Conservation (phyloP, 805 yeast species). For the Sugiyamaella lignohabitans region DNA sequence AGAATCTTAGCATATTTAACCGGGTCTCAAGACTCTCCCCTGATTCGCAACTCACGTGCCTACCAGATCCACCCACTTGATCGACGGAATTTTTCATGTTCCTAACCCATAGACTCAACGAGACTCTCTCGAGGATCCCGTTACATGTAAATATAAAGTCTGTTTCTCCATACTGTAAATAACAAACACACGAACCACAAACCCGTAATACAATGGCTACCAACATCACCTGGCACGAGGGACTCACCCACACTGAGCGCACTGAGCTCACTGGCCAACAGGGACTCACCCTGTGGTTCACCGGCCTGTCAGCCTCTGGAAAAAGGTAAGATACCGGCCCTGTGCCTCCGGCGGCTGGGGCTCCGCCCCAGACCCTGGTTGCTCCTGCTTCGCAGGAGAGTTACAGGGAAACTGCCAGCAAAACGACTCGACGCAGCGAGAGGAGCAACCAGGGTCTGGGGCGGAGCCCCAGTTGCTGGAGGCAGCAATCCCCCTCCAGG, state of each 20-base stretch:
- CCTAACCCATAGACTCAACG: too few relatives aligned
- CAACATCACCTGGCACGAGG: constrained; percentile 94
- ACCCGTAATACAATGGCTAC: constrained; percentile 65
- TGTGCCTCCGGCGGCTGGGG: neutral
- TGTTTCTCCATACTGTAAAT: neutral
- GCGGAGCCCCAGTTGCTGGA: too few relatives aligned
- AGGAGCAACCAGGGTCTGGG: too few relatives aligned
- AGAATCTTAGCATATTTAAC: neutral
- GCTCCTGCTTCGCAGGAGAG: too few relatives aligned
- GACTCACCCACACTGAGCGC: constrained; percentile 80
- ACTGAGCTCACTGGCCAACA: constrained; percentile 61
- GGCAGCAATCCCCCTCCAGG: neutral
- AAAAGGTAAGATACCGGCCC: too few relatives aligned
- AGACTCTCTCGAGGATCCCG: too few relatives aligned
- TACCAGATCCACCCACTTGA: too few relatives aligned
- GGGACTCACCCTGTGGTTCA: constrained; percentile 91
- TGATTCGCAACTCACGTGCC: too few relatives aligned
- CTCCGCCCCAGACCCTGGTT: too few relatives aligned
- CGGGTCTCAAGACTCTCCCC: neutral
- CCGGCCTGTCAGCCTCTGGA: constrained; percentile 93
- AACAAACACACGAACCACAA: neutral
- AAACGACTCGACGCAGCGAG: too few relatives aligned
- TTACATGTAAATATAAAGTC: neutral
- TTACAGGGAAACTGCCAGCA: too few relatives aligned
- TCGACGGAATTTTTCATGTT: neutral